Conservation (phyloP, 495 filamentous ascomycete genomes). For the Podospora bellae-mahoneyi region DNA sequence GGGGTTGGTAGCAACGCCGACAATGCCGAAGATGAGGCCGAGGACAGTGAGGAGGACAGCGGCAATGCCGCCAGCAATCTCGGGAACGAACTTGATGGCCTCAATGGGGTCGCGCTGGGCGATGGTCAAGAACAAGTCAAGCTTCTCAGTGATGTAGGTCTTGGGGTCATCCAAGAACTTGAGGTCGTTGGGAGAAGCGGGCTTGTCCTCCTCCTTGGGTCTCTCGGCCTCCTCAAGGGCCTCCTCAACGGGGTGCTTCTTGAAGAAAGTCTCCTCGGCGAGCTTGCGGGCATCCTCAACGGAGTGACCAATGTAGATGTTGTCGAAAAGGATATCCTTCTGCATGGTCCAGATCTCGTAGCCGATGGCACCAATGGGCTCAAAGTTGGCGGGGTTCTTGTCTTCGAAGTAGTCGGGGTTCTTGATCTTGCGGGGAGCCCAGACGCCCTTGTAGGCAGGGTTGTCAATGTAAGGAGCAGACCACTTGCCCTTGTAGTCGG, state of each 20-base stretch:
- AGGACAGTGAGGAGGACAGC: slow-evolving; percentile 66
- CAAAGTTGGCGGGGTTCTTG: slow-evolving; percentile 93
- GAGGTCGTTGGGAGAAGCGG: slow-evolving; percentile 65
- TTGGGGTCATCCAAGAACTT: slow-evolving; percentile 93
- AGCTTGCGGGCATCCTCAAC: slow-evolving; percentile 88
- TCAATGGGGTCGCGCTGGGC: slow-evolving; percentile 83
- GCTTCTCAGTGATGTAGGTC: slow-evolving; percentile 83
- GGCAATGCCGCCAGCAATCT: slow-evolving; percentile 76
- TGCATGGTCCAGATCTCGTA: slow-evolving; percentile 99
- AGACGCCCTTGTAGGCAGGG: slow-evolving; percentile 95
- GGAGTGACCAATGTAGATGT: slow-evolving; percentile 99
- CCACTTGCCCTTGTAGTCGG: slow-evolving; percentile 99
- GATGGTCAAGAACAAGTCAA: slow-evolving; percentile 81
- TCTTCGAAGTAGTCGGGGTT: slow-evolving; percentile 98
- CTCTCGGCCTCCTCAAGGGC: slow-evolving; percentile 75
- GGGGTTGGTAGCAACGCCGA: slow-evolving; percentile 37
- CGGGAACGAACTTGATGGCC: slow-evolving; percentile 87
- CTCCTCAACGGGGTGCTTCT: slow-evolving; percentile 85
- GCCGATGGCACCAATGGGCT: slow-evolving; percentile 97
- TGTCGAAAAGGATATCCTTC: slow-evolving; percentile 97
- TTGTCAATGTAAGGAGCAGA: slow-evolving; percentile 91
- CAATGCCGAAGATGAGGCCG: slow-evolving; percentile 59
- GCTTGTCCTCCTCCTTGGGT: slow-evolving; percentile 69
- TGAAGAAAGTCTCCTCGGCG: slow-evolving; percentile 85
- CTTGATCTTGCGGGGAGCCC: slow-evolving; percentile 91